These are phyloP conservation scores for Aspergillus floridensis DNA, from an alignment of 2,329 filamentous ascomycete genomes.

Conservation along the genomic window DNA sequence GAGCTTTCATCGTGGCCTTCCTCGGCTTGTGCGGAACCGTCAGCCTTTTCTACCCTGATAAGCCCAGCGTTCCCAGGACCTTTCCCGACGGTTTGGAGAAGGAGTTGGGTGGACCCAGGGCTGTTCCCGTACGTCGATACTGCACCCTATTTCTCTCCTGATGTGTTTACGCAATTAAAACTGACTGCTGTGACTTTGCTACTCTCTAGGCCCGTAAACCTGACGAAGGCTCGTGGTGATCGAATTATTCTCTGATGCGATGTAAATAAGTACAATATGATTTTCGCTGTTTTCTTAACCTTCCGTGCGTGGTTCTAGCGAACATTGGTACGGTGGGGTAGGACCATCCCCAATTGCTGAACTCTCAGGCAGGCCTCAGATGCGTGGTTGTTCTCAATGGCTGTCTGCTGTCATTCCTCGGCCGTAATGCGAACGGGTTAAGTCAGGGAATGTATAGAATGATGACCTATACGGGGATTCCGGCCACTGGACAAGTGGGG, in stretches of 20 bases:
- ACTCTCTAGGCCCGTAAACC: slow-evolving; percentile 37
- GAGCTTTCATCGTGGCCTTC: slow-evolving; percentile 63
- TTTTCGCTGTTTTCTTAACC: slow-evolving; percentile 31
- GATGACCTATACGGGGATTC: not conserved
- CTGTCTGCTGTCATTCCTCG: not conserved
- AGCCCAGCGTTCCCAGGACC: slow-evolving; percentile 64
- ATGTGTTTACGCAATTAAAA: not conserved
- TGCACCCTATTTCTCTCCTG: not conserved
- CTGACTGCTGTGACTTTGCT: slow-evolving; percentile 13
- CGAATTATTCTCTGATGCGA: slow-evolving; percentile 24
- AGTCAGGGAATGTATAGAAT: not conserved
- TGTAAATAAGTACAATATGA: slow-evolving; percentile 43
- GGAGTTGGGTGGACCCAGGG: slow-evolving; percentile 70
- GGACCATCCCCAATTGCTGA: not conserved
- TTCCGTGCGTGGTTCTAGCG: slow-evolving; percentile 15
- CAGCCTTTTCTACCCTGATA: slow-evolving; percentile 69
- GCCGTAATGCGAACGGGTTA: not conserved
- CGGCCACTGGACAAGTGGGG: not conserved
- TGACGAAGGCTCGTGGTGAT: slow-evolving; percentile 39
- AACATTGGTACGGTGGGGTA: slow-evolving; percentile 16
- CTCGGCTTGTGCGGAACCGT: slow-evolving; percentile 66
- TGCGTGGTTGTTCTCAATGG: not conserved
- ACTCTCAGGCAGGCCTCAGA: not conserved
- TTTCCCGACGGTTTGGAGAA: slow-evolving; percentile 68
- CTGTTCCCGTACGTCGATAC: slow-evolving; percentile 58